These are phyloP conservation scores for Collariella sp. DNA, from an alignment of 495 filamentous ascomycete genomes.

Conservation along the genomic window DNA sequence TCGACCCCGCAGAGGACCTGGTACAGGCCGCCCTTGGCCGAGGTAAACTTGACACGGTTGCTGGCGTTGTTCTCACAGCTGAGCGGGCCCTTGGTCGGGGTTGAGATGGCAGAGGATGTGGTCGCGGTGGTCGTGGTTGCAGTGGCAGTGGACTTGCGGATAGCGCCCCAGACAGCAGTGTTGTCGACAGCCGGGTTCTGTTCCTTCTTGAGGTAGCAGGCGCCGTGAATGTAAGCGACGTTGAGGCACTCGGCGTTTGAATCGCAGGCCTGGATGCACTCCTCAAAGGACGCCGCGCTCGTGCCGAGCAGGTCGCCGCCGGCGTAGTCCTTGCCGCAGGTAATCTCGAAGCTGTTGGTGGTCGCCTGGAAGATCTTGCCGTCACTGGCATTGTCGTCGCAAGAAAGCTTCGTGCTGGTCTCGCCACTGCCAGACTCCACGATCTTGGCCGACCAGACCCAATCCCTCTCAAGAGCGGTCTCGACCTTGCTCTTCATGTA, in stretches of 20 bases:
- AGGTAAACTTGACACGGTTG: background rate
- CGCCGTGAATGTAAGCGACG: background rate
- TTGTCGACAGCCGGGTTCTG: background rate
- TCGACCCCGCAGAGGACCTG: background rate
- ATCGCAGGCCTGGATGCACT: constrained; percentile 2
- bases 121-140: background rate
- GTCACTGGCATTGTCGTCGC: background rate
- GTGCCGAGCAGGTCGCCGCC: constrained; percentile 1
- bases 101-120: background rate
- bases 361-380: background rate
- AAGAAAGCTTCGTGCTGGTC: background rate
- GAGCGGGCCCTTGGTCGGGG: background rate
- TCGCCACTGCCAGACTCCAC: background rate
- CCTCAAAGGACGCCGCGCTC: background rate
- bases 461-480: background rate
- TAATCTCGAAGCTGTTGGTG: background rate
- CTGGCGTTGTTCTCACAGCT: constrained; percentile 1
- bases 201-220: constrained; percentile 9
- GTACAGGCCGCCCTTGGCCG: background rate
- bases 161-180: background rate
- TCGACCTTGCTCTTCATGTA: constrained; percentile 2
- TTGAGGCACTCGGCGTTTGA: background rate
- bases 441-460: background rate
- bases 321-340: constrained; percentile 3
- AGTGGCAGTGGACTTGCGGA: background rate